Evolutionary conservation across 768 basidiomycete species (phyloP).

Genomic region (Hygrophoropsis aurantiaca): DNA sequence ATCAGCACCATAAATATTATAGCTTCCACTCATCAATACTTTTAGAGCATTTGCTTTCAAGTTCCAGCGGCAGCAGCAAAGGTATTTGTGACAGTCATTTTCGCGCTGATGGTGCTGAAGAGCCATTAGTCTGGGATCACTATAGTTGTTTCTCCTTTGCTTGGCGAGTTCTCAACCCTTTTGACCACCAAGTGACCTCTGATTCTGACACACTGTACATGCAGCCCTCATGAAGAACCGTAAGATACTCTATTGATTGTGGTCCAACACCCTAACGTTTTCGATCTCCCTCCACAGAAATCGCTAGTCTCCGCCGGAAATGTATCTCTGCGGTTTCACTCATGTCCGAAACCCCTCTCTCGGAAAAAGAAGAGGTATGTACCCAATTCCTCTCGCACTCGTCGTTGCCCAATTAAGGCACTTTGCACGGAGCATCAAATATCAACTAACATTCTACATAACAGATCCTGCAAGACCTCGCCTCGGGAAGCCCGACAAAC

Average conservation of each 20-base stretch:
- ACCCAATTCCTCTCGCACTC: background rate
- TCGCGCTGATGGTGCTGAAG: background rate
- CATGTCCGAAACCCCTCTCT: conserved; percentile 60
- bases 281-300: conserved; percentile 43
- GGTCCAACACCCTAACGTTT: too few species aligned
- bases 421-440: too few species aligned
- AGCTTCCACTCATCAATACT: background rate
- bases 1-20: background rate
- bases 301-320: conserved; percentile 55
- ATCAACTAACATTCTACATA: too few species aligned
- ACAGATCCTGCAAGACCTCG: conserved; percentile 64
- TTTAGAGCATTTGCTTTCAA: conserved; percentile 82
- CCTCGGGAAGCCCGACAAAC: conserved; percentile 53
- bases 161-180: conserved; percentile 45
- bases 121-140: conserved; percentile 60
- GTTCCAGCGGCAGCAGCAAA: conserved; percentile 70
- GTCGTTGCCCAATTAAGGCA: background rate
- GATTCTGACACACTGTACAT: conserved; percentile 1
- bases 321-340: conserved; percentile 59
- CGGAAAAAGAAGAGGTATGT: conserved; percentile 55
- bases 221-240: conserved; percentile 84
- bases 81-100: conserved; percentile 29
- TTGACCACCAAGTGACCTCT: background rate
- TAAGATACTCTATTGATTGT: conserved; percentile 29
- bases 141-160: conserved; percentile 73